Base-by-base conservation (phyloP, 2,329 filamentous ascomycete genomes). In the Ambrosiella beaveri region DNA sequence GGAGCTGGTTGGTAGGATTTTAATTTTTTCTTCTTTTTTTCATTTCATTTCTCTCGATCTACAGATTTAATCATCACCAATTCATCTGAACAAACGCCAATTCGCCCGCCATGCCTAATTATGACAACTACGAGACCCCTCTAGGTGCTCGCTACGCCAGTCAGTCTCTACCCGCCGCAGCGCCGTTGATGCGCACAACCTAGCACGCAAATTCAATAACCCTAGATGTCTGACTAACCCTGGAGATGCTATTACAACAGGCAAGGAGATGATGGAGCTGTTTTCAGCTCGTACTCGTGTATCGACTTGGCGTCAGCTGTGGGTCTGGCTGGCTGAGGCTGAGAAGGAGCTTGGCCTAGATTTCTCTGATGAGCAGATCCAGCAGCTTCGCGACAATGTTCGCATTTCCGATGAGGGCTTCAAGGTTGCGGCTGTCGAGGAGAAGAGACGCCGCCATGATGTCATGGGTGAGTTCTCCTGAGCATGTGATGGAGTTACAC, bases 281-380 rank as follows among this genome's bases (percentile, higher is more conserved):
- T 96, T 95, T 75, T 84, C 82, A 64, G 80, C 84, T 60, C 80
- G 88, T 49, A 84, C 81, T 57, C 78, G 88, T 37, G 81, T 83
- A 69, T 83, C 80, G 47, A 88, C 82, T 58, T 94, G 88, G 88
- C 81, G 89, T 63, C 78, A 86, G 68, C 80, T 95, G 15, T 96
- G 90, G 90, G 74, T 91, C 50, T 82, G 78, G 71, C 84, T 95
- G 9, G 89, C 89, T 27, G 84, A 95, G 74, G 76, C 79, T 8
- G 85, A 95, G 74, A 83, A 82, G 68, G 85, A 90, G 69, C 78
- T 95, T 1, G 88, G 88, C 2, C 78, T 95, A 52, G 68, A 71
- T 50, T 90, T 95, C 67, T 82, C 79, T 12, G 69, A 77, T 17
- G 81, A 91, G 65, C 89, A 89, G 7, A 74, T 96, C 56, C 77